Percentiles rank a stretch among this genome's conserved stretches.
These are phyloP conservation scores for Nakaseomyces sp. DNA, from an alignment of 1,139 yeast species.

Conservation along the genomic window DNA sequence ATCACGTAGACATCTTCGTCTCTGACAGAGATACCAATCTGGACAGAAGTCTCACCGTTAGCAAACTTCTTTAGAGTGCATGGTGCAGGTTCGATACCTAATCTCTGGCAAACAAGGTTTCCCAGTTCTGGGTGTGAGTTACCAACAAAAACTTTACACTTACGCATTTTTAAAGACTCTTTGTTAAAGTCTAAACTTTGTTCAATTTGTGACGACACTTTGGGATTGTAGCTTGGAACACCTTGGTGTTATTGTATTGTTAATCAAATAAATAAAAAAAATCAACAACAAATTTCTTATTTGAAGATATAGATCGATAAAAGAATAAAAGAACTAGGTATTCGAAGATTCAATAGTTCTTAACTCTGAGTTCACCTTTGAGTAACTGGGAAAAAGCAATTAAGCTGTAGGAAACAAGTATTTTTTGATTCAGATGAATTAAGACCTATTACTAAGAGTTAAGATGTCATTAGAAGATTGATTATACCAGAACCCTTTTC, in stretches of 20 bases:
- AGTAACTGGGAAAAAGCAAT: neutral
- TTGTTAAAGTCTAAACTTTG: neutral
- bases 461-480: too few species aligned
- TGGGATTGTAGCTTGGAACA: neutral
- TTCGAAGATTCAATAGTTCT: too few species aligned
- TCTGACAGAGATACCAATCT: conserved; percentile 87
- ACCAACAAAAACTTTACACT: conserved; percentile 94
- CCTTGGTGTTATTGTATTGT: neutral
- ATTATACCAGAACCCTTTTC: neutral
- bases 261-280: neutral
- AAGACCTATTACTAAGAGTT: too few species aligned
- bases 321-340: neutral
- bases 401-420: conserved; percentile 1
- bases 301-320: too few species aligned
- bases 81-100: conserved; percentile 94
- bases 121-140: conserved; percentile 95
- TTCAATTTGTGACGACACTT: conserved; percentile 3
- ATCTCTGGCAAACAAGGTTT: conserved; percentile 72
- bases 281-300: too few species aligned
- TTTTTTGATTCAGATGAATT: neutral
- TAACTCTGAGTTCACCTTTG: conserved; percentile 1
- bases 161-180: conserved; percentile 55
- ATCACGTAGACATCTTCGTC: conserved; percentile 95
- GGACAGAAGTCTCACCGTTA: conserved; percentile 95
- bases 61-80: conserved; percentile 85